Conservation (phyloP, 1,284 basidiomycete genomes). For the Ustilago lituana region DNA sequence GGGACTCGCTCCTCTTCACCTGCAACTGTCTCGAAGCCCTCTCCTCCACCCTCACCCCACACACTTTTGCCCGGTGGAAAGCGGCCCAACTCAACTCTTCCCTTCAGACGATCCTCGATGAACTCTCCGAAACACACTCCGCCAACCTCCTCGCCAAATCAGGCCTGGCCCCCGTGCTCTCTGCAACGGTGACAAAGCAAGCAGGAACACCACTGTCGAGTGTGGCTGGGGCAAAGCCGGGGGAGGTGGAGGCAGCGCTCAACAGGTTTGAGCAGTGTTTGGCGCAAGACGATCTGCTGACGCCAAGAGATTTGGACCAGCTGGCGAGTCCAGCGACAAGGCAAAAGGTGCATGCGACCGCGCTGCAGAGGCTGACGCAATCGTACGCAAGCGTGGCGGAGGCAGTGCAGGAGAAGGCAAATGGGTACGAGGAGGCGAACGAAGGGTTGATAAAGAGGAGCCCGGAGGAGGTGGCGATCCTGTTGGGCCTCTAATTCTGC, state of each 20-base stretch:
- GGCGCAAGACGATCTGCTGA: slow-evolving; percentile 39
- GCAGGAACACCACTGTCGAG: slow-evolving; percentile 1
- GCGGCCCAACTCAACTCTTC: not conserved
- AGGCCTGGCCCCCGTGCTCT: slow-evolving; percentile 10
- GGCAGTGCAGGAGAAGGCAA: slow-evolving; percentile 6
- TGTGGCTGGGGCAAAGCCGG: not conserved
- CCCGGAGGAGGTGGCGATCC: slow-evolving; percentile 37
- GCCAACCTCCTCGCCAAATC: slow-evolving; percentile 20
- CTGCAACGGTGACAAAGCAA: not conserved
- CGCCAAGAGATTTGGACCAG: slow-evolving; percentile 22
- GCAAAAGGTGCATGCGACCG: slow-evolving; percentile 26
- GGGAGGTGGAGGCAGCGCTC: slow-evolving; percentile 14
- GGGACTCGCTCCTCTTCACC: slow-evolving; percentile 44
- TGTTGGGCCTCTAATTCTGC: slow-evolving; percentile 43
- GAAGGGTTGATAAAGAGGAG: slow-evolving; percentile 23
- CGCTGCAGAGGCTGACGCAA: slow-evolving; percentile 26
- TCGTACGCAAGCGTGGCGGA: slow-evolving; percentile 31
- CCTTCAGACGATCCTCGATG: slow-evolving; percentile 1
- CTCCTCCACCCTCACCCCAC: slow-evolving; percentile 7
- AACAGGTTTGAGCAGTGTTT: slow-evolving; percentile 35
- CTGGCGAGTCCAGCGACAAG: slow-evolving; percentile 28
- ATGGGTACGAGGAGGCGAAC: slow-evolving; percentile 10
- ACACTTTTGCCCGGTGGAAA: slow-evolving; percentile 29
- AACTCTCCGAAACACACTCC: slow-evolving; percentile 11
- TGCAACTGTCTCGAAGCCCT: slow-evolving; percentile 51